These are phyloP conservation scores for Astragalus membranaceus DNA, from an alignment of 306 rosid species.

Conservation along the genomic window DNA sequence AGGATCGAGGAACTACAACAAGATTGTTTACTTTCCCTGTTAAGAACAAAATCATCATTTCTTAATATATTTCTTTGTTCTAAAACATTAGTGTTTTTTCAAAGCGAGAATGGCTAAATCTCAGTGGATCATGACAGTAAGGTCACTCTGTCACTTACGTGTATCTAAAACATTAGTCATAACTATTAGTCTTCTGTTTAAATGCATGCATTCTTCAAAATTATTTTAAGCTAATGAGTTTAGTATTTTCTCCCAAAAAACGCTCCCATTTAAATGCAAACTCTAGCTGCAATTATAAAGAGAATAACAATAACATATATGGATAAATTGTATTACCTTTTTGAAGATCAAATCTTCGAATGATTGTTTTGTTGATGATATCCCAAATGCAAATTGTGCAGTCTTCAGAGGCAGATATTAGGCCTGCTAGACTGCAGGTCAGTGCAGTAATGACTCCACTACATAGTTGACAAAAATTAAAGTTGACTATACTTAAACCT, in stretches of 20 bases:
- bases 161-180: no score
- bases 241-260: no score
- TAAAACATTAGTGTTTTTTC: no score
- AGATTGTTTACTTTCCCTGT: slow-evolving; percentile 62
- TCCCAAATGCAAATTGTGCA: slow-evolving; percentile 62
- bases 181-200: no score
- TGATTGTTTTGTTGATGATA: slow-evolving; percentile 26
- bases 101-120: no score
- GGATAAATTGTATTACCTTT: slow-evolving; percentile 40
- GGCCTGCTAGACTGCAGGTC: slow-evolving; percentile 33
- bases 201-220: no score
- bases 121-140: no score
- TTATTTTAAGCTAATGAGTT: no score
- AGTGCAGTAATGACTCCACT: slow-evolving; percentile 64
- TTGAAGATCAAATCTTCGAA: slow-evolving; percentile 33
- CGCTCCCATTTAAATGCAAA: no score
- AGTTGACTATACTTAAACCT: background rate
- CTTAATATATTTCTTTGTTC: background rate
- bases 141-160: no score
- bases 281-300: background rate
- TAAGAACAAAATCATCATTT: slow-evolving; percentile 1
- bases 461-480: slow-evolving; percentile 17
- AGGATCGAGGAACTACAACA: slow-evolving; percentile 39
- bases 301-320: background rate
- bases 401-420: slow-evolving; percentile 67